phyloP scores from a whole-genome alignment of 202 grass and related monocot genomes.

The Miscanthus sacchariflorus region DNA sequence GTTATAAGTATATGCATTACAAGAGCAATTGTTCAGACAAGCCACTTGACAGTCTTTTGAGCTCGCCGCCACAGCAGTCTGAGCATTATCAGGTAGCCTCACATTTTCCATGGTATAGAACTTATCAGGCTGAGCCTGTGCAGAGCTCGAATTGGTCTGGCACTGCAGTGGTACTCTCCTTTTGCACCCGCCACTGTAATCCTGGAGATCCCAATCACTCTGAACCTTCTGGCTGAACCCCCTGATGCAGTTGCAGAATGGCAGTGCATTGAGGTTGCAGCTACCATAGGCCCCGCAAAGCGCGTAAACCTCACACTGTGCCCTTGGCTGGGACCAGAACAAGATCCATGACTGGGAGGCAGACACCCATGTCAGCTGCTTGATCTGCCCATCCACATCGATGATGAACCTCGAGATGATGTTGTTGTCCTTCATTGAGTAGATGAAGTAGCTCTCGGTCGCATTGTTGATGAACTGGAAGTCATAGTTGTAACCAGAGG shows the following conservation, averaged over 20 bases:
- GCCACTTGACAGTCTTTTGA: slow-evolving; percentile 49
- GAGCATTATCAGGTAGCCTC: slow-evolving; percentile 59
- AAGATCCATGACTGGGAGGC: slow-evolving; percentile 35
- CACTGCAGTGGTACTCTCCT: slow-evolving; percentile 65
- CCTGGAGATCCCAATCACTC: slow-evolving; percentile 55
- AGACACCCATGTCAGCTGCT: slow-evolving; percentile 58
- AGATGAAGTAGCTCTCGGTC: slow-evolving; percentile 70
- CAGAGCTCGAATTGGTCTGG: slow-evolving; percentile 36
- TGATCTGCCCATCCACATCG: slow-evolving; percentile 58
- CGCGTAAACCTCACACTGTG: slow-evolving; percentile 60
- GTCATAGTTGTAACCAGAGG: slow-evolving; percentile 20
- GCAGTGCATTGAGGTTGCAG: slow-evolving; percentile 53
- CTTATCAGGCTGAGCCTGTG: slow-evolving; percentile 44
- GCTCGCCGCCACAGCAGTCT: slow-evolving; percentile 33
- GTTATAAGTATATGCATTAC: slow-evolving; percentile 57
- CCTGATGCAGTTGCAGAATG: slow-evolving; percentile 60
- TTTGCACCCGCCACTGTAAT: slow-evolving; percentile 59
- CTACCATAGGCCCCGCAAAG: slow-evolving; percentile 65
- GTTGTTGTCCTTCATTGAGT: slow-evolving; percentile 46
- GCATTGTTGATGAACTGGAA: slow-evolving; percentile 49
- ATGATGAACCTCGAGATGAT: slow-evolving; percentile 59
- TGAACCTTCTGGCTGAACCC: slow-evolving; percentile 59
- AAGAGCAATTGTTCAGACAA: slow-evolving; percentile 72
- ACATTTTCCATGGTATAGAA: slow-evolving; percentile 50
- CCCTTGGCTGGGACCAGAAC: slow-evolving; percentile 56